Percentiles rank a stretch among this genome's conserved stretches.
Evolutionary conservation across 768 basidiomycete species (phyloP).

Genomic region (Porphyrellus cyaneotinctus): DNA sequence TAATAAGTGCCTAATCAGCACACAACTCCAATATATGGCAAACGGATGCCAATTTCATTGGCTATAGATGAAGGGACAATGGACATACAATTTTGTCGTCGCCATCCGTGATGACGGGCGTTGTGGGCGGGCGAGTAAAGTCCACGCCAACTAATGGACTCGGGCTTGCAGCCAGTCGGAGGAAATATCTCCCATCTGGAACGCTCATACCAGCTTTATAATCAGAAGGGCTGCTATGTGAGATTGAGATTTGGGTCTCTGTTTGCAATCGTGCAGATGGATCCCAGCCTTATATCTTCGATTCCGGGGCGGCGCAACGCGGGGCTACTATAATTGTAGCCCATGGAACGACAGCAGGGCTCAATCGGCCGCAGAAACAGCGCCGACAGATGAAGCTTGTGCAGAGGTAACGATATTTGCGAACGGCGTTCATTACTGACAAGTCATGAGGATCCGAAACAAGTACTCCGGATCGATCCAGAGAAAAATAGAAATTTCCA

Average conservation of each 20-base stretch:
- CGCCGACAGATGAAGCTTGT: too few species aligned
- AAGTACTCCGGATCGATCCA: too few species aligned
- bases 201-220: neutral
- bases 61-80: neutral
- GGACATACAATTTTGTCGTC: neutral
- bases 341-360: too few species aligned
- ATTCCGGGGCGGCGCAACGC: neutral
- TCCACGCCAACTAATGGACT: neutral
- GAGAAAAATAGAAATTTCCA: too few species aligned
- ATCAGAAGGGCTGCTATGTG: too few species aligned
- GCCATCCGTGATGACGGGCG: neutral
- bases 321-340: too few species aligned
- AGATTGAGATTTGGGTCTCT: neutral
- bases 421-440: too few species aligned
- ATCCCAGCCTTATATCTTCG: neutral
- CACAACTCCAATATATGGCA: neutral
- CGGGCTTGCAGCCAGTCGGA: neutral
- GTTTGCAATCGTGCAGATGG: neutral
- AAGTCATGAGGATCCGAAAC: too few species aligned
- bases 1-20: too few species aligned
- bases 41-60: too few species aligned
- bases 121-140: neutral
- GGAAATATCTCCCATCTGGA: neutral
- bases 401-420: too few species aligned
- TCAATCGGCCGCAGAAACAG: too few species aligned